Conservation (phyloP, 345 rosid genomes). For the Cardamine resedifolia region DNA sequence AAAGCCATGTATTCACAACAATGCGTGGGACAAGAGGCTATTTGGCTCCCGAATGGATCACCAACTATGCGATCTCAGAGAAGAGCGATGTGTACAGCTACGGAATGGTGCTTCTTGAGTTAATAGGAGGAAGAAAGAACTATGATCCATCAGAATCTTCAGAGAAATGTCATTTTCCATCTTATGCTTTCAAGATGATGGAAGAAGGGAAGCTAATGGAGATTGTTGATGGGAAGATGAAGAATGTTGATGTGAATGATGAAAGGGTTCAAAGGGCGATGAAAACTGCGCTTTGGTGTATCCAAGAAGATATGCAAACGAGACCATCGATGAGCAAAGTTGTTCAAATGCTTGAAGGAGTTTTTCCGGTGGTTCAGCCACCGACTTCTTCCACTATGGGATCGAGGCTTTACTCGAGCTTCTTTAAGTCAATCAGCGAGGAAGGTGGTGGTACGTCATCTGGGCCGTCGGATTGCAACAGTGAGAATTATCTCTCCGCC, state of each 20-base stretch:
- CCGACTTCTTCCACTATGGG: conserved; percentile 68
- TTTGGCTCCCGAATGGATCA: conserved; percentile 95
- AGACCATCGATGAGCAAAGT: conserved; percentile 89
- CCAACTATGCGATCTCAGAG: conserved; percentile 91
- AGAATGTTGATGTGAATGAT: conserved; percentile 42
- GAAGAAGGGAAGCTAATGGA: conserved; percentile 77
- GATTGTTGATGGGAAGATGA: conserved; percentile 61
- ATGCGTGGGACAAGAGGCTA: conserved; percentile 92
- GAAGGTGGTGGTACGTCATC: conserved; percentile 75
- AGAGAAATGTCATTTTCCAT: conserved; percentile 81
- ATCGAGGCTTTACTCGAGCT: conserved; percentile 50
- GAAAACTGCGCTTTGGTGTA: conserved; percentile 89
- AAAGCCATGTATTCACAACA: conserved; percentile 90
- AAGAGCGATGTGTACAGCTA: conserved; percentile 93
- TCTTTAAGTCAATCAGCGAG: conserved; percentile 50
- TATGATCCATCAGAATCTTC: conserved; percentile 57
- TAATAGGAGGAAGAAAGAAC: conserved; percentile 87
- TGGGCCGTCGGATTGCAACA: conserved; percentile 69
- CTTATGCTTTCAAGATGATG: conserved; percentile 87
- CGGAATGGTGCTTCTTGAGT: conserved; percentile 83
- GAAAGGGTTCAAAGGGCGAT: conserved; percentile 53
- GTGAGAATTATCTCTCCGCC: conserved; percentile 68
- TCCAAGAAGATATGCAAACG: conserved; percentile 80
- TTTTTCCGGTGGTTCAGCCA: conserved; percentile 57
- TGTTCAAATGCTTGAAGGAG: conserved; percentile 95